Evolutionary conservation across 75 land plant species (phyloP).

Genomic region (Cryptomeria japonica): DNA sequence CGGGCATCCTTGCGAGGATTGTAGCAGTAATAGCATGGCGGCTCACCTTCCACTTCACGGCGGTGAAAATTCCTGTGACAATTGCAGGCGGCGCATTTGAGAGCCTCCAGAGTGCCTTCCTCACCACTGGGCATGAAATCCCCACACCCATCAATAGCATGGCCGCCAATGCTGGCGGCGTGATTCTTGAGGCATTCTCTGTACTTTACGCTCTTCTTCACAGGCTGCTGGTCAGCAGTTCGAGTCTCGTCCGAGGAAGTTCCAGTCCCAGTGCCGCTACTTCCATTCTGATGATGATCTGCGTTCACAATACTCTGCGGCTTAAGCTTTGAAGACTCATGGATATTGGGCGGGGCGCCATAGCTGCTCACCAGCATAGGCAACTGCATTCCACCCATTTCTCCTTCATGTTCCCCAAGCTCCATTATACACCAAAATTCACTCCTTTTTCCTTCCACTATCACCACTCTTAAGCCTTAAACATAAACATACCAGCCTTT

Average conservation of each 20-base stretch:
- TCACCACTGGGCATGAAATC: constrained; percentile 72
- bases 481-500: background rate
- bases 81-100: constrained; percentile 63
- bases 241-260: background rate
- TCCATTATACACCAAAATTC: background rate
- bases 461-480: background rate
- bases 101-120: constrained; percentile 53
- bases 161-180: constrained; percentile 58
- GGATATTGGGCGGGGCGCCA: background rate
- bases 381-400: constrained; percentile 5
- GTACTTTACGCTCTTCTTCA: constrained; percentile 30
- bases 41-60: constrained; percentile 29
- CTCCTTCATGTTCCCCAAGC: constrained; percentile 6
- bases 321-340: background rate
- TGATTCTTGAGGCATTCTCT: constrained; percentile 67
- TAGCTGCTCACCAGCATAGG: constrained; percentile 8
- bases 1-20: too few species aligned
- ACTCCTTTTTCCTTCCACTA: background rate
- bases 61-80: constrained; percentile 77
- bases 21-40: background rate
- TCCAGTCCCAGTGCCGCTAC: background rate
- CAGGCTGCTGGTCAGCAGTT: background rate
- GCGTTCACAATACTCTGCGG: background rate
- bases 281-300: constrained; percentile 7
- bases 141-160: constrained; percentile 69